These are phyloP conservation scores for Thielaviopsis cerberus DNA, from an alignment of 2,329 filamentous ascomycete species.

Conservation along the genomic window DNA sequence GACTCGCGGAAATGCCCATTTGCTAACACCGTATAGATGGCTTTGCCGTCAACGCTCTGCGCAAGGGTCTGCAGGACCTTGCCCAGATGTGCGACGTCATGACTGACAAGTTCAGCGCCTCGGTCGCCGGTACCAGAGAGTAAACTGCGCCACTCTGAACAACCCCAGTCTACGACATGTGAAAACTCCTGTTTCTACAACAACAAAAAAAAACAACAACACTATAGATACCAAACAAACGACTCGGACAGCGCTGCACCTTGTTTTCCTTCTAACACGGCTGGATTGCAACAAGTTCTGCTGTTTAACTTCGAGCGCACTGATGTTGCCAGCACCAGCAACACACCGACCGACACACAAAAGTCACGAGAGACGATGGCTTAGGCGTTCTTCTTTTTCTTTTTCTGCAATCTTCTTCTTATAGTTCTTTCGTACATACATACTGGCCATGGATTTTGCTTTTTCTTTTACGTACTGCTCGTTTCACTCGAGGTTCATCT, in stretches of 20 bases:
- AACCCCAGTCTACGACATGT: not conserved
- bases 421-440: conserved; percentile 6
- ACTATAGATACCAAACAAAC: not conserved
- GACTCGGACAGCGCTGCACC: not conserved
- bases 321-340: not conserved
- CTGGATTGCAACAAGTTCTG: not conserved
- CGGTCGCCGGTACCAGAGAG: conserved; percentile 32
- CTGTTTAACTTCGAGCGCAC: not conserved
- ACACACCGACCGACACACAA: not conserved
- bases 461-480: not conserved
- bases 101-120: conserved; percentile 64
- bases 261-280: not conserved
- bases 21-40: conserved; percentile 34
- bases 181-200: not conserved
- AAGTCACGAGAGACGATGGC: not conserved
- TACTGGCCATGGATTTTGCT: conserved; percentile 1
- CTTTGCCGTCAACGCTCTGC: conserved; percentile 65
- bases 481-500: not conserved
- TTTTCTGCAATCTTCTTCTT: not conserved
- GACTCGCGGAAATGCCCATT: not conserved
- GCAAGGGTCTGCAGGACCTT: conserved; percentile 76
- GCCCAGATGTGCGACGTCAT: conserved; percentile 88
- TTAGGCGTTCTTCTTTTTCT: not conserved
- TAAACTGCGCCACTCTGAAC: not conserved
- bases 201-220: not conserved